phyloP scores from a whole-genome alignment of 169 alveolate species.

The Plasmodium adleri region DNA sequence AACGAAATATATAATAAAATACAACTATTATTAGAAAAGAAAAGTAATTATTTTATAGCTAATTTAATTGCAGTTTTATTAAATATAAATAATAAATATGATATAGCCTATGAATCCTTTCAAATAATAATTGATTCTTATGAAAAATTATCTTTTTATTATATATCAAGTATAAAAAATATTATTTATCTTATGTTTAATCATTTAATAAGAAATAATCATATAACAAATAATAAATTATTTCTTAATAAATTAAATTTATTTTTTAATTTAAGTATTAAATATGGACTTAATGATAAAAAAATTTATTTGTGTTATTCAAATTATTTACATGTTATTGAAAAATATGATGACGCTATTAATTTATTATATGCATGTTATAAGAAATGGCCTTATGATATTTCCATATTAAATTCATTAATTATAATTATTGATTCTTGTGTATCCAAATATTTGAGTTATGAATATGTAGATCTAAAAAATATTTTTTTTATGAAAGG shows the following conservation, averaged over 20 bases:
- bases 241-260: constrained; percentile 66
- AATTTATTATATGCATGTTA: constrained; percentile 25
- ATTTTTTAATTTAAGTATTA: constrained; percentile 56
- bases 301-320: constrained; percentile 36
- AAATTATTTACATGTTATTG: constrained; percentile 49
- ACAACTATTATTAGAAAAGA: constrained; percentile 13
- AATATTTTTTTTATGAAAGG: constrained; percentile 42
- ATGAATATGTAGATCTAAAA: constrained; percentile 54
- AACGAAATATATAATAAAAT: constrained; percentile 38
- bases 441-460: constrained; percentile 67
- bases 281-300: constrained; percentile 54
- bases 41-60: constrained; percentile 43
- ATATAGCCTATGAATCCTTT: constrained; percentile 45
- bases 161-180: constrained; percentile 22
- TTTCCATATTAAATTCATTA: constrained; percentile 31
- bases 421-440: constrained; percentile 71
- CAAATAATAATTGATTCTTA: constrained; percentile 40
- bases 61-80: constrained; percentile 35
- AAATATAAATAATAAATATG: constrained; percentile 56
- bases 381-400: constrained; percentile 57
- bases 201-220: constrained; percentile 50
- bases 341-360: constrained; percentile 62
- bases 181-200: constrained; percentile 55
- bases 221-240: constrained; percentile 46
- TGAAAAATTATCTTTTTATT: constrained; percentile 34